Conservation (phyloP, 768 basidiomycete genomes). For the Agaricus subrufescens region DNA sequence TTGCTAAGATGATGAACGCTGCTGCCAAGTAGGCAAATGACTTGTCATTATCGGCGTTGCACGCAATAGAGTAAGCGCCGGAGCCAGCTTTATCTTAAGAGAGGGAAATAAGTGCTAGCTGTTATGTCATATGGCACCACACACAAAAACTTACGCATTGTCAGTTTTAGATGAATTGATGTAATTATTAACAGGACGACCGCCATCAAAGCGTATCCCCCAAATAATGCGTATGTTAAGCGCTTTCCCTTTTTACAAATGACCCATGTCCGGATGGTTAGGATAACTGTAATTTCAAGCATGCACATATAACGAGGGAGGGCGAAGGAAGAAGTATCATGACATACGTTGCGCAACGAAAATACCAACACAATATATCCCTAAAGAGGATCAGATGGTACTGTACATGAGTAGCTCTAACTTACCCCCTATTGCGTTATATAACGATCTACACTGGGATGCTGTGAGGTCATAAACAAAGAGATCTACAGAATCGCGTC, state of each 20-base stretch:
- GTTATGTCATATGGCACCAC: neutral
- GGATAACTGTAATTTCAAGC: neutral
- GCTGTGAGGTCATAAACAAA: neutral
- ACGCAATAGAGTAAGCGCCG: neutral
- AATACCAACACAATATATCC: neutral
- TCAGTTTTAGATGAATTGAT: neutral
- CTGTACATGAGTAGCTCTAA: neutral
- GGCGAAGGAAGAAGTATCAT: neutral
- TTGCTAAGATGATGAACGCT: neutral
- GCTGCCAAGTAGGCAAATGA: neutral
- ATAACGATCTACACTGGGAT: neutral
- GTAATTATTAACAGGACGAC: neutral
- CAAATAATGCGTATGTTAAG: neutral
- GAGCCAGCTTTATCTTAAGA: neutral
- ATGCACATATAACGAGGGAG: neutral
- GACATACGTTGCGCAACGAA: neutral
- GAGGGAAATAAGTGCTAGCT: too few species aligned
- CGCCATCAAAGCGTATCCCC: neutral
- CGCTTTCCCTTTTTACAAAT: neutral
- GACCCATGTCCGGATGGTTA: slow-evolving; percentile 4
- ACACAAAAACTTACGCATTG: neutral
- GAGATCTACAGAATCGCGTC: neutral
- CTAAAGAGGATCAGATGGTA: neutral
- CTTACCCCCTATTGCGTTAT: neutral
- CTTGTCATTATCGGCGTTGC: neutral